These are phyloP conservation scores for Cyclocybe cylindracea DNA, from an alignment of 768 basidiomycete species.

Conservation along the genomic window DNA sequence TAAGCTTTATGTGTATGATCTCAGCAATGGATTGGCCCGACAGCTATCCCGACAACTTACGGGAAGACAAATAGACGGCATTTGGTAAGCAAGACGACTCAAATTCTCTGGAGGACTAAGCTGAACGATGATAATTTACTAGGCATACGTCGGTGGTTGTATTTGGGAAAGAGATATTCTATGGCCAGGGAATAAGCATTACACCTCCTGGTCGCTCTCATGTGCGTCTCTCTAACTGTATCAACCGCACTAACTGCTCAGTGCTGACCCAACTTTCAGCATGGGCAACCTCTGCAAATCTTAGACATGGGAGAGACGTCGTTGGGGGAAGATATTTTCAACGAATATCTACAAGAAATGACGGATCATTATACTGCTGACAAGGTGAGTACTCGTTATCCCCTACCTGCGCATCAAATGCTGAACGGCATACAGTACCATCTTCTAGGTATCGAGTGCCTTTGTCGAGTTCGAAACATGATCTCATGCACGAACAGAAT, in stretches of 20 bases:
- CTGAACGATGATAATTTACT: neutral
- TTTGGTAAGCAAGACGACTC: slow-evolving; percentile 62
- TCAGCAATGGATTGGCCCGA: slow-evolving; percentile 83
- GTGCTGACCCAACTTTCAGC: slow-evolving; percentile 37
- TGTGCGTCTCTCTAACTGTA: slow-evolving; percentile 40
- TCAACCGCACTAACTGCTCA: neutral
- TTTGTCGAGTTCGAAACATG: neutral
- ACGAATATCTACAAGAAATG: slow-evolving; percentile 80
- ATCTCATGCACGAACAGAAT: slow-evolving; percentile 49
- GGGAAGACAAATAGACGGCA: slow-evolving; percentile 89
- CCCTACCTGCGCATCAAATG: neutral
- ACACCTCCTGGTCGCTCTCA: slow-evolving; percentile 80
- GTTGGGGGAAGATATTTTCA: slow-evolving; percentile 82
- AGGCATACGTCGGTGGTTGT: slow-evolving; percentile 93
- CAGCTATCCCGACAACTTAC: slow-evolving; percentile 79
- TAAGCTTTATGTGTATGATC: slow-evolving; percentile 88
- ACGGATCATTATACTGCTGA: slow-evolving; percentile 84
- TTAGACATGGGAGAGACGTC: slow-evolving; percentile 79
- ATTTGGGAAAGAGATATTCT: slow-evolving; percentile 85
- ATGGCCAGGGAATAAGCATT: slow-evolving; percentile 81
- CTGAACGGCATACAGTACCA: slow-evolving; percentile 59
- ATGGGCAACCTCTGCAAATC: slow-evolving; percentile 71
- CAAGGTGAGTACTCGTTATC: slow-evolving; percentile 53
- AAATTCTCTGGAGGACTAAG: neutral
- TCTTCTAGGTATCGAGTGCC: slow-evolving; percentile 57